Conservation (phyloP, 2,329 filamentous ascomycete genomes). For the Pyrenochaeta sp. region DNA sequence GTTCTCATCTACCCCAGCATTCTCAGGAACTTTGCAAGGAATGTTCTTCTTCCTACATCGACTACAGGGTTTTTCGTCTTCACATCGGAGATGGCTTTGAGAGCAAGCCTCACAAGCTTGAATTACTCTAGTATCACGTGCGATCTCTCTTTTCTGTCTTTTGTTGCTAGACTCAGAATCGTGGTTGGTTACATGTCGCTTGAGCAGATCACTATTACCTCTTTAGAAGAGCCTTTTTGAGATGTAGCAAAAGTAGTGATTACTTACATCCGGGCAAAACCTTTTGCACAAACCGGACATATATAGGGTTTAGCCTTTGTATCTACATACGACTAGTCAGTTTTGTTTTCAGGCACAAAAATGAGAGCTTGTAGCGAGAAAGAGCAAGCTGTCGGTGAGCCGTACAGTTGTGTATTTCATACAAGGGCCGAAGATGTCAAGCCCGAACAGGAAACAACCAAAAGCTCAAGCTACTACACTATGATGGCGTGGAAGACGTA, state of each 20-base stretch:
- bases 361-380: background rate
- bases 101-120: slow-evolving; percentile 63
- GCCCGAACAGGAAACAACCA: no score
- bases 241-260: background rate
- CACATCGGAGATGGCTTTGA: slow-evolving; percentile 60
- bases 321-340: slow-evolving; percentile 30
- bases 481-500: slow-evolving; percentile 25
- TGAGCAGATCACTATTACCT: slow-evolving; percentile 55
- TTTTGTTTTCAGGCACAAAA: background rate
- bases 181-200: slow-evolving; percentile 58
- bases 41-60: slow-evolving; percentile 60
- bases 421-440: no score
- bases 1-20: slow-evolving; percentile 15
- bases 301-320: slow-evolving; percentile 55
- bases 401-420: no score
- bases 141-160: slow-evolving; percentile 31
- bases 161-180: slow-evolving; percentile 44
- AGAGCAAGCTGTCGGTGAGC: background rate
- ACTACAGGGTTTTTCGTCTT: slow-evolving; percentile 62
- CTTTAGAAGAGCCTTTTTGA: slow-evolving; percentile 5
- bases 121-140: slow-evolving; percentile 36
- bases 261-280: slow-evolving; percentile 54
- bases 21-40: slow-evolving; percentile 46
- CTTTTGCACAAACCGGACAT: slow-evolving; percentile 55
- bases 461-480: background rate